Conservation (phyloP, 2,329 filamentous ascomycete species). For the Botrytis byssoidea region DNA sequence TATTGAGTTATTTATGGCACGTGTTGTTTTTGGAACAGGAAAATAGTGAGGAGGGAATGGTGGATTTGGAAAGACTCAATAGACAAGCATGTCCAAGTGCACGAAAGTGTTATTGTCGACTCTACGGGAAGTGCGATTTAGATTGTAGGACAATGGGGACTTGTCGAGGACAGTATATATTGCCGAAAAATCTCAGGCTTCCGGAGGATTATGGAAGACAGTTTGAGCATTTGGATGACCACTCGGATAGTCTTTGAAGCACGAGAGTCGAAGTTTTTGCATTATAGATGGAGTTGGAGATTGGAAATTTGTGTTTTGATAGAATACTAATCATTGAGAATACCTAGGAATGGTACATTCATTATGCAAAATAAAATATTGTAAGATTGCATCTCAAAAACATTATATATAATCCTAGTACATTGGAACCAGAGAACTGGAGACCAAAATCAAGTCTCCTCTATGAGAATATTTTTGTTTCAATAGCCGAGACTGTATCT, state of each 20-base stretch:
- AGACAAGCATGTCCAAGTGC: constrained; percentile 29
- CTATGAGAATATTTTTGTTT: not conserved
- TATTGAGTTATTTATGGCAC: constrained; percentile 51
- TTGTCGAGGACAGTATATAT: constrained; percentile 29
- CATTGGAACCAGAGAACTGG: not conserved
- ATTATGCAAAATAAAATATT: not conserved
- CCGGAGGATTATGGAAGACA: constrained; percentile 24
- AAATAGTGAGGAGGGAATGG: not conserved
- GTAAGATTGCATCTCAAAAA: not conserved
- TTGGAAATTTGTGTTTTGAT: not conserved
- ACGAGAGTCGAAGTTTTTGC: not conserved
- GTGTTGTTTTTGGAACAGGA: constrained; percentile 44
- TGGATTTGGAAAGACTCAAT: constrained; percentile 29
- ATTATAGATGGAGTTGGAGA: not conserved
- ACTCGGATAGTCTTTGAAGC: not conserved
- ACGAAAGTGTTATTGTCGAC: constrained; percentile 31
- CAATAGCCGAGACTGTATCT: not conserved
- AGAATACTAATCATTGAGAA: not conserved
- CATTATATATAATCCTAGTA: not conserved
- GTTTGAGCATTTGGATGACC: not conserved
- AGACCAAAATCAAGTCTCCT: not conserved
- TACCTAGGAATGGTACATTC: not conserved
- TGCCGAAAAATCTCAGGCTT: constrained; percentile 28
- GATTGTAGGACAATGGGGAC: constrained; percentile 26
- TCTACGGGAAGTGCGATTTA: constrained; percentile 32